Base-by-base conservation (phyloP, 306 rosid genomes). In the Morella rubra region DNA sequence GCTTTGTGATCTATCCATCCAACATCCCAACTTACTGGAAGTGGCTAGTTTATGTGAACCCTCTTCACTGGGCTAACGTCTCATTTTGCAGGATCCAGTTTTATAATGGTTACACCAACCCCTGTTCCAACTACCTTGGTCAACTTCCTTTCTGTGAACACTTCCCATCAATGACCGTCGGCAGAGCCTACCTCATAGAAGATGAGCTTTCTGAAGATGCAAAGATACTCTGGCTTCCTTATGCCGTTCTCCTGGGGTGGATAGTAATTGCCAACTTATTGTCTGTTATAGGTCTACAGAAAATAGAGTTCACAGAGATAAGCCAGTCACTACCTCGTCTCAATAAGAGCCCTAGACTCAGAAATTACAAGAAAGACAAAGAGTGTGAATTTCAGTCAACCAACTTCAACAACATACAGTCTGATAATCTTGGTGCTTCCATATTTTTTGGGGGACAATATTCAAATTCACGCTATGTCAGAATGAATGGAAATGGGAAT, bases 1-100 rank as follows among this genome's bases (percentile, higher is more conserved):
- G 75, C 59, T 71, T 71, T 71, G 75, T 37, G 22, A 71, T 71
- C 62, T 52, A 37, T 51, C 75, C 75, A 71, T 32, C 62, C 61
- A 71, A 71, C 12, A 71, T 71, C 10, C 75, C 62, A 71, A 32
- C 75, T 50, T 71, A 52, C 15, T 71, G 64, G 75, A 71, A 71
- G 44, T 71, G 64, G 64, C 64, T 71, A 20, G 18, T 32, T 16
- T 52, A 71, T 15, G n/a, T 52, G 22, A 71, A 71, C 49, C 75
- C 50, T 8, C 15, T 71, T 71, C 75, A 51, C 46, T 71, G 62
- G 75, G 75, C 75, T 52, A 71, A 51, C 8, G 62, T 71, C 75
- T 71, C 75, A 71, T 32, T 71, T 16, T 71, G 62, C 75, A 71
- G 11, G 49, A 7, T 16, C 75, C 62, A 37, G n/a, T 71, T 71